phyloP scores from a whole-genome alignment of 352 stramenopile species.

The Phytophthora gonapodyides region DNA sequence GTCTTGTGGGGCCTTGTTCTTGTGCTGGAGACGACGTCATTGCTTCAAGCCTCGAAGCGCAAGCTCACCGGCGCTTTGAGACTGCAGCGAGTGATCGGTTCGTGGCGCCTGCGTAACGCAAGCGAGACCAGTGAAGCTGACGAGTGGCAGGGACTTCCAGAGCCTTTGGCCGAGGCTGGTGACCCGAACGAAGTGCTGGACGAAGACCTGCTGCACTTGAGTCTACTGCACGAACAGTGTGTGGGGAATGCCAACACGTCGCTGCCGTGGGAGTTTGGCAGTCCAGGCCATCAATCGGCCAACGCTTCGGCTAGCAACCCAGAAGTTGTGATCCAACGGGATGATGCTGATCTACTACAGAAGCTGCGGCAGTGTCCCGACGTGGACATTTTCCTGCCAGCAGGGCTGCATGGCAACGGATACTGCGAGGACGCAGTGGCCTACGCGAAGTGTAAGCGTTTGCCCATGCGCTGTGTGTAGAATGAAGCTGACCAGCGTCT shows the following conservation, averaged over 20 bases:
- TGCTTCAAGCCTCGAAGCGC: constrained; percentile 14
- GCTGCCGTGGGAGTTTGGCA: constrained; percentile 39
- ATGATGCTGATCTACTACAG: constrained; percentile 32
- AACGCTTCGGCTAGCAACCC: constrained; percentile 27
- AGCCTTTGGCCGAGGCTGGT: constrained; percentile 11
- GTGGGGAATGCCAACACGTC: constrained; percentile 21
- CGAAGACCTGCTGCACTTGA: constrained; percentile 37
- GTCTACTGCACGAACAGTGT: constrained; percentile 39
- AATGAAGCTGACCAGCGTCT: constrained; percentile 6
- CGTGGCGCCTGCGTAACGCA: constrained; percentile 11
- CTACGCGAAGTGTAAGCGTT: constrained; percentile 49
- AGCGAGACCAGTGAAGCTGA: neutral
- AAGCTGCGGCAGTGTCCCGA: constrained; percentile 45
- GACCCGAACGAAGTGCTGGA: constrained; percentile 23
- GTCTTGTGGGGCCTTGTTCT: constrained; percentile 25
- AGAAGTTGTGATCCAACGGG: constrained; percentile 24
- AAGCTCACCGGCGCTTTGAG: constrained; percentile 11
- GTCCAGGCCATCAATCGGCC: constrained; percentile 27
- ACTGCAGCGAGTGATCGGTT: constrained; percentile 10
- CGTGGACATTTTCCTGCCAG: constrained; percentile 54
- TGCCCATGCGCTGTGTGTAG: neutral
- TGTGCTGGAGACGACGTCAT: constrained; percentile 21
- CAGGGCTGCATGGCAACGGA: constrained; percentile 41
- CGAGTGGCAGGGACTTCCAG: neutral
- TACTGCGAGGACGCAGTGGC: constrained; percentile 60